Base-by-base conservation (phyloP, 345 rosid species). In the Turnera subulata region DNA sequence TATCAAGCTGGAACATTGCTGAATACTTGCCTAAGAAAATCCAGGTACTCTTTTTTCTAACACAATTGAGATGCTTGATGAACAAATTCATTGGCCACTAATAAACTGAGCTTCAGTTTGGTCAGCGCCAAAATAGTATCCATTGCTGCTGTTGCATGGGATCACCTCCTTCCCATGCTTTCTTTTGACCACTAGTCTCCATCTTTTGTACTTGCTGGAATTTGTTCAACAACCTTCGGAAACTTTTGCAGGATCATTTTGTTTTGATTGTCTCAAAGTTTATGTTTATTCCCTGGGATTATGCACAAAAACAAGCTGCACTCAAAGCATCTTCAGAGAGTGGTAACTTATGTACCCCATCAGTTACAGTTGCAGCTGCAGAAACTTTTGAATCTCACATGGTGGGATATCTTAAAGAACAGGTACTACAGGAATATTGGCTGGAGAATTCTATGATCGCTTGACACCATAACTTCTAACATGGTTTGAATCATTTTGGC, bases 1-100 rank as follows among this genome's bases (percentile, higher is more conserved):
- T 86, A 44, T 88, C 95, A 61, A 83, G 81, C 76, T 92, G 98
- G 98, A 84, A 80, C 52, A 73, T 85, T 64, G 87, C 93, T 42
- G 86, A 85, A 57, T 74, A 66, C 63, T 76, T 92, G 46, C 96
- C 96, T 20, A 82, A 92, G 76, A 75, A 82, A 73, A 78, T 92
- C 72, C 87, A 84, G 84, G 98, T 82, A 56, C 24, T 52, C 55
- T 43, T 25, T 69, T 55, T 25, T 33, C 11, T 1, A 6, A n/a
- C 4, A 58, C 21, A n/a, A 37, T 16, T 12, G 23, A 25, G 14
- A 52, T 38, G 22, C 46, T 57, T 25, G 19, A 25, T 37, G 39
- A 61, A 45, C 32, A 40, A 42, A 24, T 22, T 18, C 10, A 37
- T 44, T 47, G 40, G 38, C 33, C 17, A 20, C 7, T 22, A 43